These are phyloP conservation scores for Lipomyces orientalis DNA, from an alignment of 805 yeast genomes.

Conservation along the genomic window DNA sequence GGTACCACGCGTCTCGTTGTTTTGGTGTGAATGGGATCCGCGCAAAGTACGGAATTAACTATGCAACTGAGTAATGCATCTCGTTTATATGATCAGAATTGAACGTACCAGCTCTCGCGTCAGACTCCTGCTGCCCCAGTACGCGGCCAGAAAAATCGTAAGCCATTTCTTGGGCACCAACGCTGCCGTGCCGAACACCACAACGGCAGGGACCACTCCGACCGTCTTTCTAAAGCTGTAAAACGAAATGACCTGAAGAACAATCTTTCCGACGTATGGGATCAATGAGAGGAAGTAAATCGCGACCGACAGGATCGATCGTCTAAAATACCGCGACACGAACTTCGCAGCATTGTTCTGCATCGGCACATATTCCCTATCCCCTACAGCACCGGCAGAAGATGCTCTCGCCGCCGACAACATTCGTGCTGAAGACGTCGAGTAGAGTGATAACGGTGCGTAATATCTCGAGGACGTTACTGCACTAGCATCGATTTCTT, in stretches of 20 bases:
- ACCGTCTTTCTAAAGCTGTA: slow-evolving; percentile 52
- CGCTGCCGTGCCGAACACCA: slow-evolving; percentile 47
- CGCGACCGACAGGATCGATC: slow-evolving; percentile 43
- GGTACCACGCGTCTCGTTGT: slow-evolving; percentile 55
- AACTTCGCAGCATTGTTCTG: slow-evolving; percentile 37
- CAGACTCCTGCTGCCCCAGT: slow-evolving; percentile 55
- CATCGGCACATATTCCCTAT: not conserved
- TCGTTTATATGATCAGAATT: not conserved
- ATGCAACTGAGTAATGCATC: not conserved
- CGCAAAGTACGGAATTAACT: slow-evolving; percentile 56
- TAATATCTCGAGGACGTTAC: slow-evolving; percentile 24
- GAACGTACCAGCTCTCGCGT: slow-evolving; percentile 48
- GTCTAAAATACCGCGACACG: slow-evolving; percentile 42
- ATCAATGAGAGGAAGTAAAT: slow-evolving; percentile 48
- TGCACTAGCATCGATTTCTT: not conserved
- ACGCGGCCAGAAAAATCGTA: slow-evolving; percentile 50
- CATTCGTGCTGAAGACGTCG: slow-evolving; percentile 9
- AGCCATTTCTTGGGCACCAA: slow-evolving; percentile 48
- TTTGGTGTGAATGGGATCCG: slow-evolving; percentile 51
- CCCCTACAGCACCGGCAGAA: not conserved
- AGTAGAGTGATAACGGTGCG: slow-evolving; percentile 28
- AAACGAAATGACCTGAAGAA: slow-evolving; percentile 53
- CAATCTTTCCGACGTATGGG: slow-evolving; percentile 53
- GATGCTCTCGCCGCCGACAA: not conserved
- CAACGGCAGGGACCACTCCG: slow-evolving; percentile 54